Evolutionary conservation across 345 rosid genomes (phyloP).

Genomic region (Firmiana major): DNA sequence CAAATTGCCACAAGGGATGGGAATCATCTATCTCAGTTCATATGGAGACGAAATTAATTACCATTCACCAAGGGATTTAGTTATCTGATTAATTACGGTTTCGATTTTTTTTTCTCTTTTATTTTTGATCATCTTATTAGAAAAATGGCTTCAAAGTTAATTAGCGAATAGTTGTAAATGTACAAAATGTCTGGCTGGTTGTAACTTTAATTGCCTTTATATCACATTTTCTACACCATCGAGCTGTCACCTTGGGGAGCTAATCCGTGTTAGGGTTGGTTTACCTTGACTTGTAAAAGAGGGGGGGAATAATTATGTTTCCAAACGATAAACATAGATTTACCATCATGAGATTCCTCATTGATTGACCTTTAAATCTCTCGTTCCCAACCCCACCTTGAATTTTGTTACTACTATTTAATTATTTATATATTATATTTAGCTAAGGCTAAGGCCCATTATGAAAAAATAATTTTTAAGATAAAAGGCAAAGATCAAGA

Average conservation of each 20-base stretch:
- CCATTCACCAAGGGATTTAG: too few species aligned
- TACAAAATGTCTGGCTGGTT: neutral
- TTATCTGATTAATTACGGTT: too few species aligned
- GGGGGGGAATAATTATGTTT: neutral
- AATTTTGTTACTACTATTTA: slow-evolving; percentile 3
- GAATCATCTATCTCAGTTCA: too few species aligned
- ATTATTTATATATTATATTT: too few species aligned
- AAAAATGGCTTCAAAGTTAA: too few species aligned
- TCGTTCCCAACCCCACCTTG: slow-evolving; percentile 5
- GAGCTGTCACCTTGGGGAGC: neutral
- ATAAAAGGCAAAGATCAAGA: too few species aligned
- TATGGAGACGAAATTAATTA: too few species aligned
- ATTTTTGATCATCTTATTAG: too few species aligned
- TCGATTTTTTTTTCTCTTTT: too few species aligned
- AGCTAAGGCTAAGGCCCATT: too few species aligned
- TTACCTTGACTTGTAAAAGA: neutral
- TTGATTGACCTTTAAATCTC: neutral
- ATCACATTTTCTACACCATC: neutral
- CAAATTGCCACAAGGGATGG: too few species aligned
- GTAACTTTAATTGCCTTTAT: neutral
- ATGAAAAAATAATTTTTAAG: too few species aligned
- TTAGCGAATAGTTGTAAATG: neutral
- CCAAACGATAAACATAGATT: neutral
- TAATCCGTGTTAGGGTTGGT: neutral
- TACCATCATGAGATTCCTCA: slow-evolving; percentile 9